Percentiles rank a stretch among this genome's conserved stretches.
Conservation (phyloP, 192 early-diverging fungal species). For the Borealophlyctis nickersoniae region DNA sequence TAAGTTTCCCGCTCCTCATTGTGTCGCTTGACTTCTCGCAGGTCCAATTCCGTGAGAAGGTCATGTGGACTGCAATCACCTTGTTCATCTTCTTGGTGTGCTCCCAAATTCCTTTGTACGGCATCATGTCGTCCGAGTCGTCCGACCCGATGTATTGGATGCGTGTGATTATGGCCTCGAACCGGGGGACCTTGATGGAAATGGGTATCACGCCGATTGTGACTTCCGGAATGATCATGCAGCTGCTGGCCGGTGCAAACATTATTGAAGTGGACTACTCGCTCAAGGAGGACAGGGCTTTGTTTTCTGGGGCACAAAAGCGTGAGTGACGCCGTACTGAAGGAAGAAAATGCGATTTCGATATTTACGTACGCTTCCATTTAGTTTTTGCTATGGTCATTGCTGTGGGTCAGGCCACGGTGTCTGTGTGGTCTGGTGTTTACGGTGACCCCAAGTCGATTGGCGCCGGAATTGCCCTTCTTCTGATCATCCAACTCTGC, state of each 20-base stretch:
- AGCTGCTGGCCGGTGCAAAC: conserved; percentile 96
- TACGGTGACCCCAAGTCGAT: conserved; percentile 96
- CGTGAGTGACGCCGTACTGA: conserved; percentile 25
- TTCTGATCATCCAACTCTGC: conserved; percentile 95
- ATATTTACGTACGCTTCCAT: neutral
- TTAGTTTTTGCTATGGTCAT: conserved; percentile 97
- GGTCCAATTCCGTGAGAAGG: conserved; percentile 97
- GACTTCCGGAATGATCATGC: conserved; percentile 99
- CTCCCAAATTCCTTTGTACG: conserved; percentile 99
- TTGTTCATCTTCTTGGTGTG: conserved; percentile 99
- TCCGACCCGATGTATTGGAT: conserved; percentile 99
- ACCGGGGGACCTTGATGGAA: conserved; percentile 99
- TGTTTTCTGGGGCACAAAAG: conserved; percentile 99
- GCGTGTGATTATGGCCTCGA: conserved; percentile 99
- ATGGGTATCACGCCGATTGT: conserved; percentile 99
- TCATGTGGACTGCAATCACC: conserved; percentile 99
- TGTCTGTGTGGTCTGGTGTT: conserved; percentile 96
- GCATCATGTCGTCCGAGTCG: conserved; percentile 99
- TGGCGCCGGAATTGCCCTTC: conserved; percentile 92
- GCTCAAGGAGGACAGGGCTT: conserved; percentile 95
- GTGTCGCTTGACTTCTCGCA: conserved; percentile 20
- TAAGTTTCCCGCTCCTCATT: conserved; percentile 9
- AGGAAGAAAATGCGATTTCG: neutral
- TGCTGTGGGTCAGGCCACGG: conserved; percentile 96
- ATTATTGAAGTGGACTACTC: conserved; percentile 99